phyloP scores from a whole-genome alignment of 345 rosid species.

The Limnanthes douglasii region DNA sequence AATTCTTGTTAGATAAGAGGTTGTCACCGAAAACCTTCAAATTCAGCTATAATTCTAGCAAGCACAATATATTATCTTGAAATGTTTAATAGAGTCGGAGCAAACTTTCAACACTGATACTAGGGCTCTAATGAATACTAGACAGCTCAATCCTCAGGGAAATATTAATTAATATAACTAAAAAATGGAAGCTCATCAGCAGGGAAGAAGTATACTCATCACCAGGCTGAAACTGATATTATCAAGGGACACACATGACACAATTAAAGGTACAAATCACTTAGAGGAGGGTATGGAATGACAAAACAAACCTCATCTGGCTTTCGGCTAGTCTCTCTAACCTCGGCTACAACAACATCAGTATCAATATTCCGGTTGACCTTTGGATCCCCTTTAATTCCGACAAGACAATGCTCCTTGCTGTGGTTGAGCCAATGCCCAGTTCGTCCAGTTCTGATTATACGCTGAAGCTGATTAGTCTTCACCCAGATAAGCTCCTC shows the following conservation, averaged over 20 bases:
- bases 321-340: slow-evolving; percentile 95
- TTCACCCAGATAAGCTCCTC: slow-evolving; percentile 97
- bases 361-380: slow-evolving; percentile 96
- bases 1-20: too few species aligned
- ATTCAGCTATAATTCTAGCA: too few species aligned
- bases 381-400: slow-evolving; percentile 89
- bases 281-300: not conserved
- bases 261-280: not conserved
- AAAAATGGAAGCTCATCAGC: too few species aligned
- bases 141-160: too few species aligned
- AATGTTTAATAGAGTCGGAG: too few species aligned
- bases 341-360: slow-evolving; percentile 96
- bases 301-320: slow-evolving; percentile 84
- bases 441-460: slow-evolving; percentile 94
- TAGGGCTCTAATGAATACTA: too few species aligned
- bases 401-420: slow-evolving; percentile 98
- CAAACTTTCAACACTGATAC: too few species aligned
- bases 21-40: too few species aligned
- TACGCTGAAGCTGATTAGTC: slow-evolving; percentile 95
- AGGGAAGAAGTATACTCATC: too few species aligned
- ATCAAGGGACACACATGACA: not conserved
- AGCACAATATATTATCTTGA: too few species aligned
- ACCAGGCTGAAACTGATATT: too few species aligned
- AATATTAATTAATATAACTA: too few species aligned
- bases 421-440: slow-evolving; percentile 99